Percentiles rank a stretch among this genome's conserved stretches.
Evolutionary conservation across 371 early-diverging fungal genomes (phyloP).

Genomic region (Saksenaea vasiformis): DNA sequence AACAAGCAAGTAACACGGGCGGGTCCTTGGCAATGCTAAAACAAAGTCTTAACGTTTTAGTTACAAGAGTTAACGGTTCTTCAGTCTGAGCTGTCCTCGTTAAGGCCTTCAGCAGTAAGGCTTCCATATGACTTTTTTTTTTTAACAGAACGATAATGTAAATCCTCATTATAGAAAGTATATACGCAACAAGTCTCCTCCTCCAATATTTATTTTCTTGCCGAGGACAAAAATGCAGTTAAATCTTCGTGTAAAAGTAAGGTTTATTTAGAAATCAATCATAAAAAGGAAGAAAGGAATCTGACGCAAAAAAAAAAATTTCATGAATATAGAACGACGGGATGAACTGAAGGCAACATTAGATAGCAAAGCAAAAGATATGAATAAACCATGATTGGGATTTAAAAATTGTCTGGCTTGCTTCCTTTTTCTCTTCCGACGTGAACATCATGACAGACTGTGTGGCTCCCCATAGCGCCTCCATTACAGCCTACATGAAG

Average conservation of each 20-base stretch:
- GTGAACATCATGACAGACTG: conserved; percentile 25
- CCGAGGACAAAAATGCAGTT: conserved; percentile 13
- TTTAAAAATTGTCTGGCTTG: background rate
- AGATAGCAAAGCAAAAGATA: background rate
- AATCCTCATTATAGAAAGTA: conserved; percentile 2
- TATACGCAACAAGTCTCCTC: conserved; percentile 17
- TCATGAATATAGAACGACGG: background rate
- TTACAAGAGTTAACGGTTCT: conserved; percentile 16
- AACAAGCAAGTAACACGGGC: background rate
- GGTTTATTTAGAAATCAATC: background rate
- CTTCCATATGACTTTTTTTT: background rate
- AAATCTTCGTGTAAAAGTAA: conserved; percentile 13
- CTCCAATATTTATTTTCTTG: conserved; percentile 16
- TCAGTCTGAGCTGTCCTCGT: conserved; percentile 7
- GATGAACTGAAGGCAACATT: background rate
- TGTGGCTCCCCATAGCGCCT: conserved; percentile 45
- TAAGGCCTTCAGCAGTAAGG: conserved; percentile 15
- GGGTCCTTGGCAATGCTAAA: background rate
- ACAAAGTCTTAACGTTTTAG: background rate
- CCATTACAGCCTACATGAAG: conserved; percentile 50
- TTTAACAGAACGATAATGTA: background rate
- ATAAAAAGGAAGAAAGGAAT: too few species aligned
- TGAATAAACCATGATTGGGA: background rate
- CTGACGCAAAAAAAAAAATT: too few species aligned
- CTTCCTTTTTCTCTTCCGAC: background rate